Conservation (phyloP, 768 basidiomycete genomes). For the Gymnopilus junonius region DNA sequence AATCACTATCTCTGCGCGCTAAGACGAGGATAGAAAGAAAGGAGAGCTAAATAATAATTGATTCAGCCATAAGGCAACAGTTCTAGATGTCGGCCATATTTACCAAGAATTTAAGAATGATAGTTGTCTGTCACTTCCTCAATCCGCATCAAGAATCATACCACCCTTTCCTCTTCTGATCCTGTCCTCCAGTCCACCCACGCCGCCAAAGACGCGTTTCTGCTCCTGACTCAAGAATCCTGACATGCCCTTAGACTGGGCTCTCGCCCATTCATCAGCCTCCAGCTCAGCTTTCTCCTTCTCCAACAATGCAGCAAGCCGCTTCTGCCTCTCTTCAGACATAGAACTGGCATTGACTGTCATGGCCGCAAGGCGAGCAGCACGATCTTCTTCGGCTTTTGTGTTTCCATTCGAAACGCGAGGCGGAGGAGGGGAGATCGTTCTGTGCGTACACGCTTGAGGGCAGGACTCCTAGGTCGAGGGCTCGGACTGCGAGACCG, state of each 20-base stretch:
- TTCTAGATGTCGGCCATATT: neutral
- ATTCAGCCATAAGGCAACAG: neutral
- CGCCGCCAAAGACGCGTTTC: conserved; percentile 83
- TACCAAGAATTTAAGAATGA: neutral
- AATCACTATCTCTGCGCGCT: neutral
- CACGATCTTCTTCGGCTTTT: conserved; percentile 57
- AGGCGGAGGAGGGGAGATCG: conserved; percentile 40
- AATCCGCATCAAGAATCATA: conserved; percentile 69
- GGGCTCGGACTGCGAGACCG: conserved; percentile 43
- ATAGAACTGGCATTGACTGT: conserved; percentile 69
- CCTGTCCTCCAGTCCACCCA: conserved; percentile 78
- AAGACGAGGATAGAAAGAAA: neutral
- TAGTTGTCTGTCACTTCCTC: conserved; percentile 8
- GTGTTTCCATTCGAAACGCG: conserved; percentile 10
- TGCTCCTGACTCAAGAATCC: conserved; percentile 82
- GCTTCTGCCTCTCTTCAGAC: conserved; percentile 70
- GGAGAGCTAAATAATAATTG: neutral
- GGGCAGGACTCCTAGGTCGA: conserved; percentile 30
- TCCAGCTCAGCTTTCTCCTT: conserved; percentile 81
- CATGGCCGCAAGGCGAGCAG: conserved; percentile 93
- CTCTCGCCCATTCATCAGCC: conserved; percentile 68
- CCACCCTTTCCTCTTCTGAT: conserved; percentile 74
- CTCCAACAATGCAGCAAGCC: conserved; percentile 68
- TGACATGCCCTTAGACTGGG: conserved; percentile 78
- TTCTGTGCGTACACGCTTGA: conserved; percentile 58